Evolutionary conservation across 257 asterid species (phyloP).

Genomic region (Salvia splendens): DNA sequence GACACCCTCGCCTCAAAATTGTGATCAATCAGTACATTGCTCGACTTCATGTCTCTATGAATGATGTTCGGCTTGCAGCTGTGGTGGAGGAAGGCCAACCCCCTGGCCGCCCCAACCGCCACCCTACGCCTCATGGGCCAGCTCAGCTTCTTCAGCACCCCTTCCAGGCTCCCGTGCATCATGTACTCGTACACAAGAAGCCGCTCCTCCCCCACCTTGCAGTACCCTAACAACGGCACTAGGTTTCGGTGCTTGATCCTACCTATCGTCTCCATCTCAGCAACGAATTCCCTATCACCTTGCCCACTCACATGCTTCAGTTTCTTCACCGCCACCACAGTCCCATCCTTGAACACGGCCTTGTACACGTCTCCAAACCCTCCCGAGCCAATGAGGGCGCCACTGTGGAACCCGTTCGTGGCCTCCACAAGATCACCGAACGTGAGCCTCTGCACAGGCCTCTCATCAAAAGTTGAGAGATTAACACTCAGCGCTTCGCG

Average conservation of each 20-base stretch:
- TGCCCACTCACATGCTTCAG: conserved; percentile 80
- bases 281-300: conserved; percentile 85
- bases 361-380: conserved; percentile 93
- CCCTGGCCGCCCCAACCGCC: conserved; percentile 83
- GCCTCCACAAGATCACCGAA: conserved; percentile 92
- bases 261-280: conserved; percentile 97
- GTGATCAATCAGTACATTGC: conserved; percentile 83
- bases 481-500: conserved; percentile 66
- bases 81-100: conserved; percentile 82
- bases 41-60: conserved; percentile 93
- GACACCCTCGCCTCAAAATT: conserved; percentile 84
- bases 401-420: conserved; percentile 72
- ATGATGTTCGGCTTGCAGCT: conserved; percentile 79
- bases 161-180: conserved; percentile 85
- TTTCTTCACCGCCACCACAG: conserved; percentile 80
- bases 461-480: conserved; percentile 66
- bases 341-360: conserved; percentile 80
- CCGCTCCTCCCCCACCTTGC: conserved; percentile 82
- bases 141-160: conserved; percentile 62
- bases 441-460: conserved; percentile 78
- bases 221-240: conserved; percentile 81
- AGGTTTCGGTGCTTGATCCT: conserved; percentile 78
- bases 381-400: conserved; percentile 78
- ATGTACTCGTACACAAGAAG: conserved; percentile 87
- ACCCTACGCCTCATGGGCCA: conserved; percentile 76